Percentiles rank a stretch among this genome's conserved stretches.
These are phyloP conservation scores for Acacia confusa DNA, from an alignment of 306 rosid species.

Conservation along the genomic window DNA sequence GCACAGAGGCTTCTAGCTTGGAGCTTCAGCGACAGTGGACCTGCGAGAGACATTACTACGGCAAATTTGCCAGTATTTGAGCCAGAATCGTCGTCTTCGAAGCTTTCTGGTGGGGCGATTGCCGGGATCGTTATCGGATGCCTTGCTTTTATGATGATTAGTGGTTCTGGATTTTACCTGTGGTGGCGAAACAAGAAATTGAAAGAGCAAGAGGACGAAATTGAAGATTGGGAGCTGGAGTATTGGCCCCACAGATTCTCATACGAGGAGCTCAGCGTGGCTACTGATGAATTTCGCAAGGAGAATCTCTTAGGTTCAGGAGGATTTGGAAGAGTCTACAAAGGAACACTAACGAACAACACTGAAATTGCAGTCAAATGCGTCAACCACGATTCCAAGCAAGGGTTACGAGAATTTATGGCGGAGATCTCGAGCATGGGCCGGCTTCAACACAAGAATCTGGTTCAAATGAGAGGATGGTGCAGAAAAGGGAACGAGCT, in stretches of 20 bases:
- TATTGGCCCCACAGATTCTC: constrained; percentile 93
- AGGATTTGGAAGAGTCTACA: constrained; percentile 87
- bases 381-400: constrained; percentile 89
- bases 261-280: constrained; percentile 60
- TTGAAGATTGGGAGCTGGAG: constrained; percentile 88
- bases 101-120: constrained; percentile 51
- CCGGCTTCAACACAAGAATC: constrained; percentile 80
- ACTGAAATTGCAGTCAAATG: constrained; percentile 82
- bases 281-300: constrained; percentile 55
- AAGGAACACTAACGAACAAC: constrained; percentile 53
- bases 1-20: constrained; percentile 79
- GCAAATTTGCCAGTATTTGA: constrained; percentile 59
- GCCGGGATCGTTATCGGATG: constrained; percentile 60
- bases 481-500: constrained; percentile 69
- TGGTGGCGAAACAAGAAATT: constrained; percentile 50
- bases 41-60: constrained; percentile 59
- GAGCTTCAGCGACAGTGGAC: constrained; percentile 78
- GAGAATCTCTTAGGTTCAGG: constrained; percentile 65
- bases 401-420: constrained; percentile 89
- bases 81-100: constrained; percentile 32
- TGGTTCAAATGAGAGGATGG: constrained; percentile 95
- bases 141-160: constrained; percentile 33
- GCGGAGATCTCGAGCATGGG: constrained; percentile 96
- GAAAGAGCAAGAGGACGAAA: constrained; percentile 64
- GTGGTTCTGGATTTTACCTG: constrained; percentile 32